Conservation (phyloP, 352 stramenopile species). For the Phytophthora kernoviae region DNA sequence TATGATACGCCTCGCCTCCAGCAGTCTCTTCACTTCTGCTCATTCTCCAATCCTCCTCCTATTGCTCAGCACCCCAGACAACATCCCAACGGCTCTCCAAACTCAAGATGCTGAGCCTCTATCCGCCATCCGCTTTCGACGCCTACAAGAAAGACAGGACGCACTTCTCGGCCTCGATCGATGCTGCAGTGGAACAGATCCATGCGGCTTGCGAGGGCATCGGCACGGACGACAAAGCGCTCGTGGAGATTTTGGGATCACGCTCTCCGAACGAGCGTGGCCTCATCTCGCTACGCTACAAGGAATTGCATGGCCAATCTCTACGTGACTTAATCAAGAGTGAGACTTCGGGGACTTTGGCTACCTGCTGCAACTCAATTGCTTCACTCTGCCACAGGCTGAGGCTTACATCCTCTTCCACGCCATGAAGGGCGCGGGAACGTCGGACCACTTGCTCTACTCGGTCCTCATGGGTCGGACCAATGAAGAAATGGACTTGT, state of each 20-base stretch:
- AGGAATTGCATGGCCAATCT: constrained; percentile 53
- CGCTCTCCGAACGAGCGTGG: constrained; percentile 50
- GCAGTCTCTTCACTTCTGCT: constrained; percentile 14
- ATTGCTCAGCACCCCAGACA: constrained; percentile 19
- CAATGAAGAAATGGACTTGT: constrained; percentile 53
- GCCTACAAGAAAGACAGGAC: constrained; percentile 70
- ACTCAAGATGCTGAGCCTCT: constrained; percentile 63
- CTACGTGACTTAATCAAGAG: constrained; percentile 63
- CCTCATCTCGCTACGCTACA: constrained; percentile 60
- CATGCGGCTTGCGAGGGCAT: constrained; percentile 62
- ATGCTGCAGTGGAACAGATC: constrained; percentile 64
- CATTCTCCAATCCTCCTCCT: constrained; percentile 46
- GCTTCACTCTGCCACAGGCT: constrained; percentile 55
- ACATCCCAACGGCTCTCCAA: constrained; percentile 1
- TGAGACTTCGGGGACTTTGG: constrained; percentile 67
- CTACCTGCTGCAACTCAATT: constrained; percentile 63
- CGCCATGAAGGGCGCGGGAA: constrained; percentile 59
- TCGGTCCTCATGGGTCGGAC: constrained; percentile 58
- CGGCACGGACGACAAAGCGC: constrained; percentile 67
- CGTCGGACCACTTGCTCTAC: constrained; percentile 66
- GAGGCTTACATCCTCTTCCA: constrained; percentile 70
- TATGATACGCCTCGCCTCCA: no score
- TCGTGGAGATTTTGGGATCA: constrained; percentile 58
- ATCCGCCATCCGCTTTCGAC: constrained; percentile 62
- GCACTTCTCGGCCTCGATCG: constrained; percentile 44